Evolutionary conservation across 2,329 filamentous ascomycete species (phyloP), one percentile per base, ranked within the genome.

Genomic region (Parasarocladium wereldwijsianum): DNA sequence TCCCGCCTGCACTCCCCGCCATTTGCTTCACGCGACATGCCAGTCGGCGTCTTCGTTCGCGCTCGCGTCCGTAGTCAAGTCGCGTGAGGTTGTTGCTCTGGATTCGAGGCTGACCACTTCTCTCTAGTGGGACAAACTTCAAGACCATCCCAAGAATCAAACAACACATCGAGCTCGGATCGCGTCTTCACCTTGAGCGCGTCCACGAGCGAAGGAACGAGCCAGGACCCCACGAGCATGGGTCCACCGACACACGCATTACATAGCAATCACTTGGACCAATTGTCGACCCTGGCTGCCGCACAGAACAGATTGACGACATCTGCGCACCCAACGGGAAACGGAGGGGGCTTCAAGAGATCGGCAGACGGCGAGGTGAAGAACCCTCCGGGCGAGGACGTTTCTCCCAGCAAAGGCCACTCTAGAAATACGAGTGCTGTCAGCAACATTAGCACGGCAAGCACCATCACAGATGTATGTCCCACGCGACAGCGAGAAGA

Each of bases 291-390:
- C 36, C 53, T 72, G 32, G 69, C 69, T 17, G 66, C 70, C 21
- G 55, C 56, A 18, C 61, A 66, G 46, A 55, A 64, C 38, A 61
- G 59, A 44, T 58, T 69, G 43, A 45, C 41, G 8, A 49, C n/a
- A n/a, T n/a, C n/a, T n/a, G n/a, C 55, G 18, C 44, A 47, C 48
- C 34, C 57, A 6, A 14, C 13, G 6, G 12, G 6, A 16, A 16
- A 17, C 4, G 24, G 39, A 20, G 41, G 47, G 19, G 62, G 64
- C 21, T 70, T 72, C 37, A 92, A 92, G 56, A 68, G 84, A 40
- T 87, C 72, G 43, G 80, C 81, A 19, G 77, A 80, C 45, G 84
- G 82, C 24, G 60, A 70, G 29, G 62, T 85, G 33, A 92, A 85
- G 54, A 51, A 61, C 43, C 57, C 36, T 36, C 50, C 24, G 40